These are phyloP conservation scores for Solanum pennellii DNA, from an alignment of 257 asterid genomes.

Conservation along the genomic window DNA sequence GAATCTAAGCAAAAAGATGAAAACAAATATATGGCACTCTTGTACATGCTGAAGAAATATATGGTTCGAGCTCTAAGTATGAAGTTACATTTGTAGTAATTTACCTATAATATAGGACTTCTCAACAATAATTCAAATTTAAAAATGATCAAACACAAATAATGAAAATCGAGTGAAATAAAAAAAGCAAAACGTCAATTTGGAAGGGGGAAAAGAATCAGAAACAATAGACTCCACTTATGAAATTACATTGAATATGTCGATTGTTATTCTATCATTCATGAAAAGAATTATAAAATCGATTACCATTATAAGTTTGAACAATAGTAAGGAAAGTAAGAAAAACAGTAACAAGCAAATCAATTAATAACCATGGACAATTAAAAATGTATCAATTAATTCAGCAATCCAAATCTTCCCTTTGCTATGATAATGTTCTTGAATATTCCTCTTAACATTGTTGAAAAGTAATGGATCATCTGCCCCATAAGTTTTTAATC, in stretches of 20 bases:
- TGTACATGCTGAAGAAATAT: no score
- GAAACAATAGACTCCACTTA: neutral
- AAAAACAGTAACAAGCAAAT: neutral
- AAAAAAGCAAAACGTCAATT: no score
- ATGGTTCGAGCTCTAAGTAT: no score
- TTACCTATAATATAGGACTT: no score
- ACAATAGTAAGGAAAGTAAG: neutral
- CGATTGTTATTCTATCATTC: neutral
- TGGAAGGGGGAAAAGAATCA: neutral
- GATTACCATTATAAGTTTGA: neutral
- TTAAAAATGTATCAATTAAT: neutral
- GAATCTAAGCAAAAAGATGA: no score
- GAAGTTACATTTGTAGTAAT: no score
- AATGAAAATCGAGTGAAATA: no score
- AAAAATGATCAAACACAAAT: no score
- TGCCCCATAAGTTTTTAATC: neutral
- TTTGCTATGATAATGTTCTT: neutral
- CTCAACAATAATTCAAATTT: no score
- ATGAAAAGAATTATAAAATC: neutral
- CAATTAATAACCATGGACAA: neutral
- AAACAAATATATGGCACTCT: no score
- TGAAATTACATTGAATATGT: neutral
- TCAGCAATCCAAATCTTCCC: neutral
- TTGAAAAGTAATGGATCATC: neutral
- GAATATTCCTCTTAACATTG: neutral